Evolutionary conservation across 495 filamentous ascomycete species (phyloP).

Genomic region (Melanomma pulvis-pyrius): DNA sequence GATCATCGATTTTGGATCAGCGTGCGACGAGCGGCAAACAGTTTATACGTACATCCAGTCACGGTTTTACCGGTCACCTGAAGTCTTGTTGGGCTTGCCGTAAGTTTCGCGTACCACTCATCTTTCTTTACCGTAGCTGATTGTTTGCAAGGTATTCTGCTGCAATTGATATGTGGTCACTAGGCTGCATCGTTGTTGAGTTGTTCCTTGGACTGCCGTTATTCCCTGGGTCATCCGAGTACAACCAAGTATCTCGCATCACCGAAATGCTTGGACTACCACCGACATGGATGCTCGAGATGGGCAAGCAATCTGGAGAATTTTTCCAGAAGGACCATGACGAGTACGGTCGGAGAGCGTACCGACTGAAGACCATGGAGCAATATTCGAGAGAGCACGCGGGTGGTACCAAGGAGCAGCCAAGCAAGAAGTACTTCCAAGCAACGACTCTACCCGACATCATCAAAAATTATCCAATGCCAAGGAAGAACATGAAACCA

Average conservation of each 20-base stretch:
- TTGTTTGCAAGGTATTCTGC: slow-evolving; percentile 74
- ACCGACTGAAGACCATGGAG: slow-evolving; percentile 94
- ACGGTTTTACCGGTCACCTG: slow-evolving; percentile 95
- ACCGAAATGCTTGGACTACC: slow-evolving; percentile 98
- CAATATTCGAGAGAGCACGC: slow-evolving; percentile 89
- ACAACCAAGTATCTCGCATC: slow-evolving; percentile 96
- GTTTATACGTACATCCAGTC: slow-evolving; percentile 99
- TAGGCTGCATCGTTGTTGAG: slow-evolving; percentile 98
- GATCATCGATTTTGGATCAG: slow-evolving; percentile 99
- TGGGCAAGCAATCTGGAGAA: slow-evolving; percentile 96
- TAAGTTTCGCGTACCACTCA: slow-evolving; percentile 49
- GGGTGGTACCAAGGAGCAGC: slow-evolving; percentile 86
- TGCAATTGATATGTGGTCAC: slow-evolving; percentile 99
- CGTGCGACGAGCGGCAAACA: slow-evolving; percentile 96
- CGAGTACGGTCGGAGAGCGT: slow-evolving; percentile 84
- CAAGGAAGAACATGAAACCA: slow-evolving; percentile 99
- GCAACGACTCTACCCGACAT: slow-evolving; percentile 93
- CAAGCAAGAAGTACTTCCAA: slow-evolving; percentile 99
- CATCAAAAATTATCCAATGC: slow-evolving; percentile 96
- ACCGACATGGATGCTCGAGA: slow-evolving; percentile 98
- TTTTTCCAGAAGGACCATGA: slow-evolving; percentile 97
- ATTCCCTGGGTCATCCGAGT: slow-evolving; percentile 98
- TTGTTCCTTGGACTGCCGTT: slow-evolving; percentile 93
- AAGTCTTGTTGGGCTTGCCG: slow-evolving; percentile 90
- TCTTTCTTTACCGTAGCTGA: slow-evolving; percentile 11